Percentiles rank a stretch among this genome's conserved stretches.
Evolutionary conservation across 2,329 filamentous ascomycete species (phyloP).

Genomic region (Xylariaceae sp.): DNA sequence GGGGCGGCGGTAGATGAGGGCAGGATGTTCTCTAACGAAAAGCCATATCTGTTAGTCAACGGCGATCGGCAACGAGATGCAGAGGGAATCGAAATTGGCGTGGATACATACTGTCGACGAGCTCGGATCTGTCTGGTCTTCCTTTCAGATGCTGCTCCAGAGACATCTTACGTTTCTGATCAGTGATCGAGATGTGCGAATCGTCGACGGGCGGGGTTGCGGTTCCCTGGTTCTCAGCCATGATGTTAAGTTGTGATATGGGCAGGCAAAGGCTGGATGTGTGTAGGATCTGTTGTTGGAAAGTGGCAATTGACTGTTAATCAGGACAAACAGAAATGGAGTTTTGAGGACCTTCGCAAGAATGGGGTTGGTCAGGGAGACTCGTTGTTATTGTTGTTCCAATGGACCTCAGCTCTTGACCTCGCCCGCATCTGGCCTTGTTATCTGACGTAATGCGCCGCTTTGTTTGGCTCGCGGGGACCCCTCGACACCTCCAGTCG

Average conservation of each 20-base stretch:
- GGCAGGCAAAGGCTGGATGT: too few species aligned
- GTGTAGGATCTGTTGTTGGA: too few species aligned
- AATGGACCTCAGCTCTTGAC: too few species aligned
- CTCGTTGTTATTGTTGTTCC: too few species aligned
- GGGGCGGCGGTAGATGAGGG: conserved; percentile 75
- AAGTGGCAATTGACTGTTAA: too few species aligned
- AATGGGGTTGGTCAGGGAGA: too few species aligned
- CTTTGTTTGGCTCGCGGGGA: neutral
- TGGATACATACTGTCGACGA: conserved; percentile 64
- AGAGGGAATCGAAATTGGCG: neutral
- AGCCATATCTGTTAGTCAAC: too few species aligned
- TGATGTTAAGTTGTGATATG: conserved; percentile 16
- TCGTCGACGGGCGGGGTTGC: conserved; percentile 44
- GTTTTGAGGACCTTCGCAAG: too few species aligned
- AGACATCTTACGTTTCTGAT: conserved; percentile 58
- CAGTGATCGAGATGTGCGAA: conserved; percentile 52
- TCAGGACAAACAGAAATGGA: too few species aligned
- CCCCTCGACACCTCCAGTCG: neutral
- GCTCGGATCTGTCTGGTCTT: conserved; percentile 69
- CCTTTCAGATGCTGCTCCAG: conserved; percentile 69
- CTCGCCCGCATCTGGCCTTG: neutral
- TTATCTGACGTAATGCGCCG: neutral
- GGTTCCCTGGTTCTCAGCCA: conserved; percentile 31
- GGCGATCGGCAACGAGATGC: neutral
- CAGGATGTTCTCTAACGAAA: conserved; percentile 72